Evolutionary conservation across 2,329 filamentous ascomycete species (phyloP), one percentile per base, ranked within the genome.

Genomic region (Botrytis medusae): DNA sequence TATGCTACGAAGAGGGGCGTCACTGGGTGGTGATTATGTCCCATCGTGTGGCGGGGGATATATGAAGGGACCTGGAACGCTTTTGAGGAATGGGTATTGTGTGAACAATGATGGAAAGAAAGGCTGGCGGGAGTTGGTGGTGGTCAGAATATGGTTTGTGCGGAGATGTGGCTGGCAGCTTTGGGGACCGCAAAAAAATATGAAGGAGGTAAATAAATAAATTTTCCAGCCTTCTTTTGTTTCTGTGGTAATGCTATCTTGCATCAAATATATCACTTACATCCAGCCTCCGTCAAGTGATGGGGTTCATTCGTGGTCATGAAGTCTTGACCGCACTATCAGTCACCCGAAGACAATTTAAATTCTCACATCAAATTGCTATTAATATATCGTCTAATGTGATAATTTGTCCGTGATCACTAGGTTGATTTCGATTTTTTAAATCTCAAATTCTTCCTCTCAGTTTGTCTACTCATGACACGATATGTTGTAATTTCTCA

Each of bases 171-270:
- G 25, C n/a, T 42, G 60, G 51, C 29, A 29, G 60, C 25, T 29
- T 63, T 62, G 34, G 12, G 34, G 34, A 34, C 60, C 51, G 51
- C 51, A 0, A 40, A 62, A 62, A 62, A 62, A 62, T 62, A 18
- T 62, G 60, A 34, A 40, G 60, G 37, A 9, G 34, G 22, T 37
- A 18, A 34, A 61, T 61, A 61, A 61, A n/a, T 51, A n/a, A 51
- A 34, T 22, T 63, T 61, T 40, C 60, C 60, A 62, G 60, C 37
- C 61, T 63, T 42, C 40, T 63, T 44, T 63, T 63, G 61, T 63
- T 63, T 63, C 37, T 22, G n/a, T 63, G 61, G 61, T n/a, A 63
- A 63, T 63, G 14, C 37, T 29, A 42, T 63, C 37, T 62, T 62
- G 34, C 60, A 40, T 40, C 51, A 8, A 29, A 54, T n/a, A 42